Percentiles rank a stretch among this genome's conserved stretches.
phyloP scores from a whole-genome alignment of 768 basidiomycete genomes.

The Omphalotus guepiniiformis region DNA sequence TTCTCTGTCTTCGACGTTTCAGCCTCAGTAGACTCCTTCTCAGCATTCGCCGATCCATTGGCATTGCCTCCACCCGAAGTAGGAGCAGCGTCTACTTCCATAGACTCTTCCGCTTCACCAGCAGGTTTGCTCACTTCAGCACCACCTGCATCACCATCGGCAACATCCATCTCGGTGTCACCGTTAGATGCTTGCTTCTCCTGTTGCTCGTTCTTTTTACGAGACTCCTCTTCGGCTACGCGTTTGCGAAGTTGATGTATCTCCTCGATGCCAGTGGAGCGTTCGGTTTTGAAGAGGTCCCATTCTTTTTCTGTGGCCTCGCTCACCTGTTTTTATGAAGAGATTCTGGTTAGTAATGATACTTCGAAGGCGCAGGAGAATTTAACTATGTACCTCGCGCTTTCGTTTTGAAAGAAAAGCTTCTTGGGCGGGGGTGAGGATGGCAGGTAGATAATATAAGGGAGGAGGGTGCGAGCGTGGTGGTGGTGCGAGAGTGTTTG shows the following conservation, averaged over 20 bases:
- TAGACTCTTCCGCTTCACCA: no score
- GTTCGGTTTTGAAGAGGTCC: conserved; percentile 58
- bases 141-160: neutral
- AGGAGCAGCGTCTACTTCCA: no score
- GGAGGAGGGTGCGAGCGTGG: conserved; percentile 71
- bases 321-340: conserved; percentile 38
- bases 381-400: conserved; percentile 46
- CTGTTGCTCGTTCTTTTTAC: no score
- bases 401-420: conserved; percentile 59
- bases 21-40: no score
- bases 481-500: conserved; percentile 40
- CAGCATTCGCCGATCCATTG: no score
- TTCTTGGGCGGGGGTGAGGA: conserved; percentile 67
- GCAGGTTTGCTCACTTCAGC: no score
- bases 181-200: no score
- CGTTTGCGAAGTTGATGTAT: conserved; percentile 57
- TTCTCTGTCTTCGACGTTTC: no score
- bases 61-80: no score
- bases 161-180: conserved; percentile 32
- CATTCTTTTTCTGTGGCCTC: conserved; percentile 69
- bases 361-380: neutral
- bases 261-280: conserved; percentile 53
- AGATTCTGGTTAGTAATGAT: conserved; percentile 4
- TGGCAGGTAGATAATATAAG: conserved; percentile 70
- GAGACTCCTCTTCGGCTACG: no score